A percentile compares a stretch with the other conserved stretches of the same genome.
Conservation (phyloP, 2,329 filamentous ascomycete genomes). For the Diaporthe sp. region DNA sequence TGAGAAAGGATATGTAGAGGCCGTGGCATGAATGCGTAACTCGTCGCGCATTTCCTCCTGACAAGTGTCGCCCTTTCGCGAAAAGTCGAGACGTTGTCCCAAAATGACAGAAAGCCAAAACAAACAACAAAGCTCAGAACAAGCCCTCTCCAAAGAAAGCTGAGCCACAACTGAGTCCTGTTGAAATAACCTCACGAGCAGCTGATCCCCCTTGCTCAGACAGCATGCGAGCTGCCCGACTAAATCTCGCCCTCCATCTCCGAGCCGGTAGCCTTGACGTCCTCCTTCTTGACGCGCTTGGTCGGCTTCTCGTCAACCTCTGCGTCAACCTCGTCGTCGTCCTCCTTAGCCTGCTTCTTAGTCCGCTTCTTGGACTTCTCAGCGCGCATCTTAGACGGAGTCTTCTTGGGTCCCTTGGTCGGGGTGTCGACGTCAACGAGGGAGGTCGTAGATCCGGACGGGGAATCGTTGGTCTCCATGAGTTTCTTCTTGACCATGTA, state of each 20-base stretch:
- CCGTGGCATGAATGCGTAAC: neutral
- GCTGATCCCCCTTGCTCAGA: neutral
- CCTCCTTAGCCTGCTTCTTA: neutral
- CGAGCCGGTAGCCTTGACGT: neutral
- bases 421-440: neutral
- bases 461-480: too few species aligned
- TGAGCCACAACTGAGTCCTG: neutral
- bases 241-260: neutral
- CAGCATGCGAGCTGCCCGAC: neutral
- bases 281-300: slow-evolving; percentile 17
- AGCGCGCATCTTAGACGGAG: neutral
- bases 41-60: neutral
- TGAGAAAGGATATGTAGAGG: neutral
- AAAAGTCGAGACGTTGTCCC: neutral
- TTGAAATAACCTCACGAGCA: neutral
- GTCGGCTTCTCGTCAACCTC: neutral
- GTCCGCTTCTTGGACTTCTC: neutral
- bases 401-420: slow-evolving; percentile 15
- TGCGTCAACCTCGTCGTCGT: neutral
- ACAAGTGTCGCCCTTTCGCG: neutral
- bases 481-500: slow-evolving; percentile 20
- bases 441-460: neutral
- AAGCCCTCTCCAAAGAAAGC: neutral
- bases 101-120: neutral
- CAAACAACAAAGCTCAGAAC: neutral